Base-by-base conservation (phyloP, 2,329 filamentous ascomycete species). In the Diaporthe citriasiana region DNA sequence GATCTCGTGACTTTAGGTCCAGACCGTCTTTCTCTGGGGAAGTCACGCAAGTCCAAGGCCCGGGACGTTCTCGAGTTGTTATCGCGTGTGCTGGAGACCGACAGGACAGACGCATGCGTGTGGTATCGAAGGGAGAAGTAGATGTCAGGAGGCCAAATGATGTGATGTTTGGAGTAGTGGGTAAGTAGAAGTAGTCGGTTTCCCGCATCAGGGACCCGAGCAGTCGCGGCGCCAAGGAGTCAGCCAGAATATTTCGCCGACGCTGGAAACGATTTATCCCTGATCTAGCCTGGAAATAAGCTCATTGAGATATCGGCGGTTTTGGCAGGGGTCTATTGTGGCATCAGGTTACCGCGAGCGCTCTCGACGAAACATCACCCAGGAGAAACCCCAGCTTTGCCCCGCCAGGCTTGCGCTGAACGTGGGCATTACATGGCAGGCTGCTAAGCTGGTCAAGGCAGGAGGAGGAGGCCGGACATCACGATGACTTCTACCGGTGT, bases 211-310 rank as follows among this genome's bases (percentile, higher is more conserved):
- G 71, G 51, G 71, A 71, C 56, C 50, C 73, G 63, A 51, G 55
- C 55, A 73, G 71, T 69, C 59, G 59, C 72, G 57, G 71, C 47
- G 68, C 60, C 60, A 71, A 75, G 66, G 65, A 63, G 74, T 56
- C 70, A 76, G 74, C 63, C 63, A 70, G 74, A 74, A 76, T 76
- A 74, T 74, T 74, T 68, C 74, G 74, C 63, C 72, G 70, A 71
- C 45, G 70, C 45, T 63, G 56, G 70, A 63, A 30, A 55, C 56
- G 47, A 63, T 42, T 42, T 55, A 63, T 53, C 47, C 42, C 40
- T 47, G 56, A 40, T 45, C 47, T 51, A 30, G 69, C 45, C 35
- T 35, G 17, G 42, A 42, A 63, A 63, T 53, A 71, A 71, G 47
- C 63, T 73, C 65, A 51, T 47, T 70, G 40, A 50, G 55, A 71